Percentiles rank a stretch among this genome's conserved stretches.
Conservation (phyloP, 805 yeast species). For the Pichia paraexigua region DNA sequence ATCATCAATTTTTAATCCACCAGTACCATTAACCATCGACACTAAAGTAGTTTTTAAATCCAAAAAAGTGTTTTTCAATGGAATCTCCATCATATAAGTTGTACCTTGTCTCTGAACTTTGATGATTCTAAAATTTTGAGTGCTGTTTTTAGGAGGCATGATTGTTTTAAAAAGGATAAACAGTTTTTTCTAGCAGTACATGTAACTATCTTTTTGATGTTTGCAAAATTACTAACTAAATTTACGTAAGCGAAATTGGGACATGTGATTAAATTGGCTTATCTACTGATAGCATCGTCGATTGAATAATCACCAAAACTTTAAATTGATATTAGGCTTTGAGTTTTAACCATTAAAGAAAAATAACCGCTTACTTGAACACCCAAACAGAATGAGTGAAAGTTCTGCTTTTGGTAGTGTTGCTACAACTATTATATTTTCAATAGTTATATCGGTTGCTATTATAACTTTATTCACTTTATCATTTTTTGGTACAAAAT, state of each 20-base stretch:
- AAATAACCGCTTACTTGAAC: no score
- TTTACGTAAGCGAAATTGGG: neutral
- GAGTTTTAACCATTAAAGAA: no score
- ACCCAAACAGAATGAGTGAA: neutral
- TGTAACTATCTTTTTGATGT: no score
- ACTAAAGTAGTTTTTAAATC: slow-evolving; percentile 28
- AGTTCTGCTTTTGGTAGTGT: slow-evolving; percentile 29
- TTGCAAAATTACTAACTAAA: no score
- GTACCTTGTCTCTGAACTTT: slow-evolving; percentile 30
- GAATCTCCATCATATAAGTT: slow-evolving; percentile 26
- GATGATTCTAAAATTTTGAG: slow-evolving; percentile 17
- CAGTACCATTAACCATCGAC: slow-evolving; percentile 36
- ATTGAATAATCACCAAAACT: no score
- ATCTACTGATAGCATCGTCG: neutral
- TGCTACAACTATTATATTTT: slow-evolving; percentile 58
- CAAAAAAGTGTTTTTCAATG: slow-evolving; percentile 17
- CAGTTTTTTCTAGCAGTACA: no score
- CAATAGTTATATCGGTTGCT: slow-evolving; percentile 57
- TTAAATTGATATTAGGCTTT: no score
- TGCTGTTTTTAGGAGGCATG: slow-evolving; percentile 23
- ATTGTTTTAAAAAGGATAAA: neutral
- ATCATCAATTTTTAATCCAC: slow-evolving; percentile 35
- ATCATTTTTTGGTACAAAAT: slow-evolving; percentile 52
- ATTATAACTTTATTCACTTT: slow-evolving; percentile 48
- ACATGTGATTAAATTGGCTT: neutral